Base-by-base conservation (phyloP, 2,329 filamentous ascomycete species). In the Xylariaceae sp. region DNA sequence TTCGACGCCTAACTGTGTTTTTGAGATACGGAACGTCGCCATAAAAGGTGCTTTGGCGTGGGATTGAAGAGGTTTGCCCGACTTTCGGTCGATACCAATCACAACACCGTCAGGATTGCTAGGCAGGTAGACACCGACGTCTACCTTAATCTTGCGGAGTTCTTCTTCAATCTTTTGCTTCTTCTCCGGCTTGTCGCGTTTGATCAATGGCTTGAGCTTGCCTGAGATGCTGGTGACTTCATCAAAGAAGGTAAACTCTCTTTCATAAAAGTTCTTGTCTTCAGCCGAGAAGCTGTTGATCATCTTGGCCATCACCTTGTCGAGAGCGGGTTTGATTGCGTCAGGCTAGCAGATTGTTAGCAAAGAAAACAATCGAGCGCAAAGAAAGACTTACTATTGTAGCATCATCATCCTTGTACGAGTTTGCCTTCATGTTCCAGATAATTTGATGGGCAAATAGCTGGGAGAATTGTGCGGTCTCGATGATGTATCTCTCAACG, bases 391-490 rank as follows among this genome's bases (percentile, higher is more conserved):
- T 74, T 72, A 88, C 84, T 52, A 95, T 80, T 58, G 86, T 82
- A 12, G 86, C 91, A 55, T 96, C 89, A 59, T 98, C 92, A 55
- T 98, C 94, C 66, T 96, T 98, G 76, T 88, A 98, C 1, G 91
- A 88, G 65, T 98, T 99, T 23, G 93, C 93, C 66, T 97, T 98
- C 86, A 99, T 98, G 65, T 98, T 99, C 93, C 94, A 99, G 63
- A 99, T 98, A 55, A 98, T 97, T 61, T 99, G 93, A 65, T 99
- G 94, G 2, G 94, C 92, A 67, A 98, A 98, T 7, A 97, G 72
- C 66, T 97, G 93, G n/a, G 93, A 97, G 61, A 95, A 91, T 58
- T 94, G 92, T 1, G 91, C 93, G 1, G 94, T 96, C 69, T 99
- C 93, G 14, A 97, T 76, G 44, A 98, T 97, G 62, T 96, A 98